Conservation (phyloP, 176 grass and related monocot species). For the Hordeum marinum region DNA sequence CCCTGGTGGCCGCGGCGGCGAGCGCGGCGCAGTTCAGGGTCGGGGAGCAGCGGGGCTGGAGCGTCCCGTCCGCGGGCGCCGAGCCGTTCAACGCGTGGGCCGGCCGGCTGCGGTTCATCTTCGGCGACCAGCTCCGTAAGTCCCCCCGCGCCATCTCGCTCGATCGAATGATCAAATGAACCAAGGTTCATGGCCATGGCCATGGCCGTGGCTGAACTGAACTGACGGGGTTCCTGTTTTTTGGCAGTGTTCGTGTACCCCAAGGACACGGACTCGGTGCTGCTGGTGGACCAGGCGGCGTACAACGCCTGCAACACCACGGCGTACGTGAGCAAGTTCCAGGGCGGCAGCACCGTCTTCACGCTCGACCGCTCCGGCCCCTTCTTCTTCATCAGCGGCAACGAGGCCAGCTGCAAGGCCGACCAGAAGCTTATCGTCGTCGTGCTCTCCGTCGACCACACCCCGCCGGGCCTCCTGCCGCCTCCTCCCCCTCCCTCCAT, state of each 20-base stretch:
- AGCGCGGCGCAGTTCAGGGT: too few species aligned
- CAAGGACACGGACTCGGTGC: slow-evolving; percentile 52
- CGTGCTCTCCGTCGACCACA: slow-evolving; percentile 44
- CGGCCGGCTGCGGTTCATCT: too few species aligned
- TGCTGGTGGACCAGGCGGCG: slow-evolving; percentile 45
- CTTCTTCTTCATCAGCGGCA: slow-evolving; percentile 85
- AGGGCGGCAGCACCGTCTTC: slow-evolving; percentile 62
- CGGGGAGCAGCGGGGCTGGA: too few species aligned
- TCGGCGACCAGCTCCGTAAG: too few species aligned
- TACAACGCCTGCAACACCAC: slow-evolving; percentile 78
- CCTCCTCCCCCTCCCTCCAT: neutral
- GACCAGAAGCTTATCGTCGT: slow-evolving; percentile 57
- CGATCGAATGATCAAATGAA: too few species aligned
- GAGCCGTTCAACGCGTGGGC: too few species aligned
- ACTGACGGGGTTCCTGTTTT: too few species aligned
- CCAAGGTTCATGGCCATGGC: too few species aligned
- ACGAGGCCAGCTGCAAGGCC: slow-evolving; percentile 47
- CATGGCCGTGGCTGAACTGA: too few species aligned
- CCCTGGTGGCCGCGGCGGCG: too few species aligned
- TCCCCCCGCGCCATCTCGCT: too few species aligned
- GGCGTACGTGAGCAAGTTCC: slow-evolving; percentile 27
- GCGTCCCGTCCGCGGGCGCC: too few species aligned
- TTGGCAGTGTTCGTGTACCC: slow-evolving; percentile 82
- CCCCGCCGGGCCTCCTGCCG: neutral
- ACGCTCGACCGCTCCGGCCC: slow-evolving; percentile 52